A percentile compares a stretch with the other conserved stretches of the same genome.
phyloP scores from a whole-genome alignment of 2,329 filamentous ascomycete species.

The Colletotrichum navitas region DNA sequence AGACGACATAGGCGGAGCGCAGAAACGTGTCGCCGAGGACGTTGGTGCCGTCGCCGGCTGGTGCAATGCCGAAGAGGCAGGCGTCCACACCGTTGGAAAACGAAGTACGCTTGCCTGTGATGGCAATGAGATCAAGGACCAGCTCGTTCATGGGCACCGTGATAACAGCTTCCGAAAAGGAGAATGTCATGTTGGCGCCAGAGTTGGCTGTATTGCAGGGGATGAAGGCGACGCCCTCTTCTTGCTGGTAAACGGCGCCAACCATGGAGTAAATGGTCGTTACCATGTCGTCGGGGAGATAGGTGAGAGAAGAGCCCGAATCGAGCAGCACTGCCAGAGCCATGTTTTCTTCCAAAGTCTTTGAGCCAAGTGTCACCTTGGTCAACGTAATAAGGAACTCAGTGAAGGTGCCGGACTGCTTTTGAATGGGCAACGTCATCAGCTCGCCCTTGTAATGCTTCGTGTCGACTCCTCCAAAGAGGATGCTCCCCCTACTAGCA shows the following conservation, averaged over 20 bases:
- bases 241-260: slow-evolving; percentile 68
- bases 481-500: slow-evolving; percentile 73
- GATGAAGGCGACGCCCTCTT: slow-evolving; percentile 70
- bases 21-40: slow-evolving; percentile 82
- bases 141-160: slow-evolving; percentile 70
- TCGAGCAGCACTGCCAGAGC: slow-evolving; percentile 77
- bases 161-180: slow-evolving; percentile 67
- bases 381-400: slow-evolving; percentile 80
- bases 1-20: slow-evolving; percentile 80
- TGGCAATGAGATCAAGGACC: slow-evolving; percentile 64
- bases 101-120: slow-evolving; percentile 60
- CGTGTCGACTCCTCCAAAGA: slow-evolving; percentile 82
- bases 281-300: slow-evolving; percentile 70
- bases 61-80: slow-evolving; percentile 77
- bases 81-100: slow-evolving; percentile 67
- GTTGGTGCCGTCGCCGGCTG: slow-evolving; percentile 66
- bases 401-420: slow-evolving; percentile 61
- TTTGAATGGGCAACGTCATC: slow-evolving; percentile 75
- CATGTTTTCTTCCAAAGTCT: slow-evolving; percentile 59
- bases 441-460: slow-evolving; percentile 73
- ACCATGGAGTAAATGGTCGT: slow-evolving; percentile 69
- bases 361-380: slow-evolving; percentile 60
- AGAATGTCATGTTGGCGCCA: slow-evolving; percentile 61
- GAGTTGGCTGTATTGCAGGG: slow-evolving; percentile 65
- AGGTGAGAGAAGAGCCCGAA: slow-evolving; percentile 76